A percentile compares a stretch with the other conserved stretches of the same genome.
Evolutionary conservation across 1,284 basidiomycete species (phyloP).

Genomic region (Ganoderma multipileum): DNA sequence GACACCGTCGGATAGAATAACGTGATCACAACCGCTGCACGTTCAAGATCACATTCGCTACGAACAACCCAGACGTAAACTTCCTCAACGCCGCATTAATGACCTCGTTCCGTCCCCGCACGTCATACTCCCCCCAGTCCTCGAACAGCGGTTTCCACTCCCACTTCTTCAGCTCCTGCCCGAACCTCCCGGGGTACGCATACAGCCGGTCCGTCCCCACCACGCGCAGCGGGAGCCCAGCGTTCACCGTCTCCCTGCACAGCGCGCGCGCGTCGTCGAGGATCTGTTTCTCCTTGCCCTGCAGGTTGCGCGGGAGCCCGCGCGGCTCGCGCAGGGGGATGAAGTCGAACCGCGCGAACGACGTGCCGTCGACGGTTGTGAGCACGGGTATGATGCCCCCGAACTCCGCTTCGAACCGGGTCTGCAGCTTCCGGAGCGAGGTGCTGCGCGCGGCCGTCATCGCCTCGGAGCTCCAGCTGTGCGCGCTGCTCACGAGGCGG

Average conservation of each 20-base stretch:
- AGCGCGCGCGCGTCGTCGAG: background rate
- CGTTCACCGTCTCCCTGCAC: background rate
- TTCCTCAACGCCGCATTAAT: background rate
- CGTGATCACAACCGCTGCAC: background rate
- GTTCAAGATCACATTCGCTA: background rate
- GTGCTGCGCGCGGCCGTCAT: background rate
- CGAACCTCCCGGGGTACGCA: background rate
- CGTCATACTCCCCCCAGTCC: background rate
- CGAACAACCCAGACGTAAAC: background rate
- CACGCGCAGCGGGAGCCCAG: background rate
- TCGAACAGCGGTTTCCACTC: background rate
- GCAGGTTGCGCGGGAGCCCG: background rate
- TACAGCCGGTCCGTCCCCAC: background rate
- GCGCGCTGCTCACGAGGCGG: background rate
- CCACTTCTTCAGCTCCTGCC: background rate
- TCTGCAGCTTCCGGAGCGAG: background rate
- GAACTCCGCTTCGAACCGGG: background rate
- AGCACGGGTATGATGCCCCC: background rate
- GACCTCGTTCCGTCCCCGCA: background rate
- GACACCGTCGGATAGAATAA: background rate
- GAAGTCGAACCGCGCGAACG: background rate
- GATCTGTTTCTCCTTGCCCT: background rate
- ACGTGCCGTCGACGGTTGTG: background rate
- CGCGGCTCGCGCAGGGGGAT: background rate
- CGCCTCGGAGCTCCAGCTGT: background rate